Evolutionary conservation across 2,329 filamentous ascomycete species (phyloP), one percentile per base, ranked within the genome.

Genomic region (Trichoderma guizhouense): DNA sequence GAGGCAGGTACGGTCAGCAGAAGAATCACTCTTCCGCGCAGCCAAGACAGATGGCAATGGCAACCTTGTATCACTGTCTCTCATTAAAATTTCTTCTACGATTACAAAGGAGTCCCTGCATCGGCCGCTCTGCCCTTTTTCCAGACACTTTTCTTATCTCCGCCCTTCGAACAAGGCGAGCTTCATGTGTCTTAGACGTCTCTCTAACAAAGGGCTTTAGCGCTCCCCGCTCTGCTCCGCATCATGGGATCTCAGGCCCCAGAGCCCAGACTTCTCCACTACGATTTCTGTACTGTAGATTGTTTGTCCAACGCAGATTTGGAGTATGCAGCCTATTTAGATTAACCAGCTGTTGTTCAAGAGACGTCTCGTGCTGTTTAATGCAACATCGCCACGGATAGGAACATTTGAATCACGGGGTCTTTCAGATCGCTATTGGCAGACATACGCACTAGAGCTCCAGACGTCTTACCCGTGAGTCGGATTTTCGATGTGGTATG

Each of bases 241-340:
- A 70, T 70, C 68, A 70, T 70, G 60, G 68, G 68, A 70, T 64
- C 60, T 70, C 60, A 57, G 32, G 68, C 32, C 43, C 51, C 47
- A 43, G n/a, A 9, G 68, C 36, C 21, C 21, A 69, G 60, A 24
- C 51, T 51, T 53, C 61, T 32, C 69, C 61, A 39, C 69, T 39
- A 28, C 69, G 61, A 61, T 66, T 62, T 36, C 51, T n/a, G 18
- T n/a, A 43, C 39, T 8, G 26, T 34, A 3, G 11, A 47, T 51
- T 21, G 21, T 32, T 51, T 65, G 68, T 47, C 68, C 68, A 39
- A 64, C 68, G 30, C 60, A 15, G 55, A 47, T 26, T 12, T 3
- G 18, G 58, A 39, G 36, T 34, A 60, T n/a, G 51, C 18, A 18
- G 51, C 7, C n/a, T 57, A 21, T 26, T 21, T 32, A 47, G 32